A percentile compares a stretch with the other conserved stretches of the same genome.
phyloP scores from a whole-genome alignment of 176 grass and related monocot species.

The Themeda triandra region DNA sequence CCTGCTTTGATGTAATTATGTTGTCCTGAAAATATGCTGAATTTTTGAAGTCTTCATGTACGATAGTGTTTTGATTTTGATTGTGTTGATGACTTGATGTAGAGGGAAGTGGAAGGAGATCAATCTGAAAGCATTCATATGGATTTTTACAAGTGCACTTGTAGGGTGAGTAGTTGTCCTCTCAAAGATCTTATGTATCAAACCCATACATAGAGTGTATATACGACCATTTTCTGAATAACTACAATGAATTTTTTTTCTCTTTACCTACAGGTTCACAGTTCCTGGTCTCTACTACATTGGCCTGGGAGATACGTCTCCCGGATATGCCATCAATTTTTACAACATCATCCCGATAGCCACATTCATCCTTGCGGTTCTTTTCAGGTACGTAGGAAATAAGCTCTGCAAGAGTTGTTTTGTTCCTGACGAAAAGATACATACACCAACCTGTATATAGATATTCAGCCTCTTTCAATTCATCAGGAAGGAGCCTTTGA shows the following conservation, averaged over 20 bases:
- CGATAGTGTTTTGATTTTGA: not conserved
- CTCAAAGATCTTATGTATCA: not conserved
- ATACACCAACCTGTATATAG: too few species aligned
- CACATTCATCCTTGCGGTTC: slow-evolving; percentile 35
- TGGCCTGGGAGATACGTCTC: slow-evolving; percentile 40
- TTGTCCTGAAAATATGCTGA: not conserved
- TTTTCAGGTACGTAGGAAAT: slow-evolving; percentile 32
- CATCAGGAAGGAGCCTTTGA: slow-evolving; percentile 30
- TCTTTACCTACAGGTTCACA: slow-evolving; percentile 22
- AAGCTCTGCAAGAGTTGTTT: not conserved
- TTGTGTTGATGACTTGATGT: not conserved
- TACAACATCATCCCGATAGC: slow-evolving; percentile 41
- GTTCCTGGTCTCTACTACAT: slow-evolving; percentile 44
- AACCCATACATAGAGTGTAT: not conserved
- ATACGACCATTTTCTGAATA: too few species aligned
- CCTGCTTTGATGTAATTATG: not conserved
- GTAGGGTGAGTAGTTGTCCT: slow-evolving; percentile 14
- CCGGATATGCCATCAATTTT: slow-evolving; percentile 46
- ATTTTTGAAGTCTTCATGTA: not conserved
- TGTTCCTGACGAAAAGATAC: not conserved
- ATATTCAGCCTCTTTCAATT: not conserved
- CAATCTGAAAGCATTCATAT: slow-evolving; percentile 38
- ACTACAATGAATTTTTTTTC: not conserved
- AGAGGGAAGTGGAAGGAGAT: slow-evolving; percentile 40
- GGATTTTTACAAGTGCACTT: slow-evolving; percentile 49